A percentile compares a stretch with the other conserved stretches of the same genome.
phyloP scores from a whole-genome alignment of 106 monocot species.

The Vanilla planifolia region DNA sequence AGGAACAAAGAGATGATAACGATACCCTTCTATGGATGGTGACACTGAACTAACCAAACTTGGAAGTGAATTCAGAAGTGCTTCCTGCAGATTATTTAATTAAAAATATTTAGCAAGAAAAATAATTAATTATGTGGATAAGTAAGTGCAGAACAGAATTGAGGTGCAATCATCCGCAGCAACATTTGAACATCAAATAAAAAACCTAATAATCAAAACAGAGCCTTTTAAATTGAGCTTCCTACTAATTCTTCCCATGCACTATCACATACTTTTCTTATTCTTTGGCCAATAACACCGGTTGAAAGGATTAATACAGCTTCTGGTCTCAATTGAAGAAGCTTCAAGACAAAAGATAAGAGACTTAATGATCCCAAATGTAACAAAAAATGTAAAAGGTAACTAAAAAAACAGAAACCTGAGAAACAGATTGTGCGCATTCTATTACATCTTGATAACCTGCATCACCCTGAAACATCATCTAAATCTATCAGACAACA shows the following conservation, averaged over 20 bases:
- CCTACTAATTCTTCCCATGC: neutral
- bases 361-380: neutral
- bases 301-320: slow-evolving; percentile 88
- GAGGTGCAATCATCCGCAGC: neutral
- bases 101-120: slow-evolving; percentile 9
- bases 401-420: slow-evolving; percentile 38
- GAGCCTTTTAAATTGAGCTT: too few species aligned
- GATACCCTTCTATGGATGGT: slow-evolving; percentile 64
- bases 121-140: neutral
- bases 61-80: slow-evolving; percentile 85
- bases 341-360: slow-evolving; percentile 37
- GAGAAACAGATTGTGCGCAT: slow-evolving; percentile 74
- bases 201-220: too few species aligned
- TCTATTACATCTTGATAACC: slow-evolving; percentile 88
- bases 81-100: slow-evolving; percentile 43
- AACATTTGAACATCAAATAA: neutral
- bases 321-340: slow-evolving; percentile 57
- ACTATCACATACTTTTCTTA: slow-evolving; percentile 64
- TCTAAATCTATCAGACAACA: neutral
- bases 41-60: slow-evolving; percentile 68
- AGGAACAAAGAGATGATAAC: neutral
- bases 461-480: slow-evolving; percentile 61
- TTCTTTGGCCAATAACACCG: slow-evolving; percentile 97
- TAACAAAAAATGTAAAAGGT: neutral
- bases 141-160: slow-evolving; percentile 1